A percentile compares a stretch with the other conserved stretches of the same genome.
Conservation (phyloP, 768 basidiomycete species). For the Boletus reticulatus region DNA sequence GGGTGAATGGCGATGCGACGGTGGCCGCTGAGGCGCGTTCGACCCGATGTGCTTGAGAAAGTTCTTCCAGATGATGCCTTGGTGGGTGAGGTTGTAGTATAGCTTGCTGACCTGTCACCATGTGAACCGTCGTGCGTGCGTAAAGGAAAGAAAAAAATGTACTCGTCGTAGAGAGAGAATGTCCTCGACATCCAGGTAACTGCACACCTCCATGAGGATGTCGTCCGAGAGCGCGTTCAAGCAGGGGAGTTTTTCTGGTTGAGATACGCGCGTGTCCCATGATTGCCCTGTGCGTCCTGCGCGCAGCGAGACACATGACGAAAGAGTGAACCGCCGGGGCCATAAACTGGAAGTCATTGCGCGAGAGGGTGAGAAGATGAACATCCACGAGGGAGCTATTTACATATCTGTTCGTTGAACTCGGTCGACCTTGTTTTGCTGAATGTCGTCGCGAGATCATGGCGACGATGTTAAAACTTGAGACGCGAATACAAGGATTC, state of each 20-base stretch:
- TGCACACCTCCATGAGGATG: constrained; percentile 37
- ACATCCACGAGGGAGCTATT: constrained; percentile 9
- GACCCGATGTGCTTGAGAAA: constrained; percentile 52
- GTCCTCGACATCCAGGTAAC: constrained; percentile 37
- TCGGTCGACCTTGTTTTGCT: constrained; percentile 22
- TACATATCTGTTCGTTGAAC: constrained; percentile 23
- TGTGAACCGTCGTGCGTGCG: not conserved
- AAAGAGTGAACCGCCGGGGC: constrained; percentile 19
- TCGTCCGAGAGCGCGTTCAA: constrained; percentile 36
- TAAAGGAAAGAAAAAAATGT: constrained; percentile 4
- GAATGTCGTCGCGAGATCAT: constrained; percentile 20
- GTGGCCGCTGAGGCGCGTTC: constrained; percentile 61
- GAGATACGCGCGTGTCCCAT: constrained; percentile 26
- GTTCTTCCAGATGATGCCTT: constrained; percentile 68
- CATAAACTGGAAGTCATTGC: constrained; percentile 26
- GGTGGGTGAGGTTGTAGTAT: constrained; percentile 62
- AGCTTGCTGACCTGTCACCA: constrained; percentile 50
- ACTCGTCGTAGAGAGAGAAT: constrained; percentile 38
- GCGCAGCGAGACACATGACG: constrained; percentile 14
- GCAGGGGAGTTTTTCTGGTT: constrained; percentile 25
- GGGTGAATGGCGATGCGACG: constrained; percentile 47
- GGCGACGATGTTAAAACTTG: constrained; percentile 13
- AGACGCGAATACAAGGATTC: constrained; percentile 20
- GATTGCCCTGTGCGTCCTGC: constrained; percentile 15
- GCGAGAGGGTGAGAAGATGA: constrained; percentile 1